Base-by-base conservation (phyloP, 1,139 yeast genomes). In the Meyerozyma elateridarum region DNA sequence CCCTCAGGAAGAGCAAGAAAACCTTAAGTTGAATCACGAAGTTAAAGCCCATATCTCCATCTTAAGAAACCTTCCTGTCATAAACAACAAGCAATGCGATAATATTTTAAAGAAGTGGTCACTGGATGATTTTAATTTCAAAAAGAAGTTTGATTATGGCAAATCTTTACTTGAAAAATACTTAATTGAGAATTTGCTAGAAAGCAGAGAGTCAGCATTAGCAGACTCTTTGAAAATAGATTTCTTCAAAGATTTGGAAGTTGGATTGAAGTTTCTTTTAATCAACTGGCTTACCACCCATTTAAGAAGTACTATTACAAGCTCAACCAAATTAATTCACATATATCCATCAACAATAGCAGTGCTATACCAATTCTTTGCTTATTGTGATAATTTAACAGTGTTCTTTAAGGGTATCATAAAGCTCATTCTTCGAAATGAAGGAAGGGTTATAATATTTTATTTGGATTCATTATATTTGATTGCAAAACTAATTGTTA, bases 41-140 rank as follows among this genome's bases (percentile, higher is more conserved):
- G 40, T 70, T 8, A 53, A 59, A 24, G 56, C 64, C 12, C 87
- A 80, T 46, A 49, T 76, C 20, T 44, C 57, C 15, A 65, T 79
- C 18, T 54, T 81, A 20, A 61, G 65, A 40, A 76, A 77, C 39
- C 52, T 81, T 12, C 85, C 85, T 0, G 67, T 64, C 1, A 42
- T 70, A 26, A 68, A 68, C 36, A 73, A 73, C 42, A 64, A 67
- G 25, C 78, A 73, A 42, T 66, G 75, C 37, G 72, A 67, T 34
- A 72, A 64, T 40, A 72, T 74, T 15, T 47, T 73, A 25, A 62
- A 56, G 36, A 63, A 69, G 50, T 53, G 70, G 70, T 44, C 58
- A 6, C 46, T 51, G 0, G 45, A 46, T 8, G 55, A 56, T 1
- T 51, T 52, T 49, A 48, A 68, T 51, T 60, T 71, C 47, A 51